A percentile compares a stretch with the other conserved stretches of the same genome.
These are phyloP conservation scores for Epichloe scottii DNA, from an alignment of 2,329 filamentous ascomycete genomes.

Conservation along the genomic window DNA sequence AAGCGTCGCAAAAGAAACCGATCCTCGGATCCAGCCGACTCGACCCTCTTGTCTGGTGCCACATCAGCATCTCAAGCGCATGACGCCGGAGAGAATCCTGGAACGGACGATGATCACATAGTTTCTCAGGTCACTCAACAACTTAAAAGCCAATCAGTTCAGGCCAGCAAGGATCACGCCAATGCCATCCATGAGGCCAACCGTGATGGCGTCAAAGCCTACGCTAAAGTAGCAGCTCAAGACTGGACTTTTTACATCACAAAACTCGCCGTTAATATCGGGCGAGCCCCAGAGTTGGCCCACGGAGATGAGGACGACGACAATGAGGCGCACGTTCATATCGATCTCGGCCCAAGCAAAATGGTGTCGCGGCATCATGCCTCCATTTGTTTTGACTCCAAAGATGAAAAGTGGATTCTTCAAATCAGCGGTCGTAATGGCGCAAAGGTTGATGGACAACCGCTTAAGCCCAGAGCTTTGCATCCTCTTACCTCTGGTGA, in stretches of 20 bases:
- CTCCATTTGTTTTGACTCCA: conserved; percentile 58
- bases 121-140: conserved; percentile 43
- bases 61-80: conserved; percentile 19
- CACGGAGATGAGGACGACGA: conserved; percentile 26
- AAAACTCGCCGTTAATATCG: conserved; percentile 63
- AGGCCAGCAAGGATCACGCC: conserved; percentile 49
- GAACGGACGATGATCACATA: conserved; percentile 41
- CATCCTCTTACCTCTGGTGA: conserved; percentile 68
- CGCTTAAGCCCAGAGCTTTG: conserved; percentile 54
- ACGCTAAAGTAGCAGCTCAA: conserved; percentile 68
- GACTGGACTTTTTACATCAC: conserved; percentile 81
- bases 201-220: conserved; percentile 55
- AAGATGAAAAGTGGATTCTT: conserved; percentile 66
- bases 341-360: conserved; percentile 79
- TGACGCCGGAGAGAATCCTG: conserved; percentile 24
- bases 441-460: conserved; percentile 65
- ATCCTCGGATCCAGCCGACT: conserved; percentile 8
- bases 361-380: conserved; percentile 69
- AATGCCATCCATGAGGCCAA: conserved; percentile 52
- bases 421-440: conserved; percentile 86
- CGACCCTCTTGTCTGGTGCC: conserved; percentile 8
- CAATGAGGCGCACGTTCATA: conserved; percentile 52
- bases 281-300: conserved; percentile 47
- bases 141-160: conserved; percentile 35
- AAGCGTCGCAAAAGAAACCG: conserved; percentile 50